Evolutionary conservation across 805 yeast genomes (phyloP), one percentile per base, ranked within the genome.

Genomic region (Isabelozyma pseudorhagii): DNA sequence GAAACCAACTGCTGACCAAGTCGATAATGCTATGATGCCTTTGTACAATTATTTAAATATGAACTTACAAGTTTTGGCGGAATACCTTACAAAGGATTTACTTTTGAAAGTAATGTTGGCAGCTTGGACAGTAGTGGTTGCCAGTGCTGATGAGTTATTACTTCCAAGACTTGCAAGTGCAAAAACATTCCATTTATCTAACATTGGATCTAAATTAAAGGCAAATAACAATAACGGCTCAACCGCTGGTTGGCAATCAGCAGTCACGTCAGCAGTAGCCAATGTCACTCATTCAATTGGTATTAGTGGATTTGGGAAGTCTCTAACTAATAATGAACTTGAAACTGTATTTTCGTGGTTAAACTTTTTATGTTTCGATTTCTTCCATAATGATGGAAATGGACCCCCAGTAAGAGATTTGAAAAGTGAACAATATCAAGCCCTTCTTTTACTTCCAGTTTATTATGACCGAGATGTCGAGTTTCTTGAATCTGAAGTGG

Each of bases 341-440:
- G 89, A 84, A 46, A 79, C 85, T 1, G 80, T 88, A 0, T 83
- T 84, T 53, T 72, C 80, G 0, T 89, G 96, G 96, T 63, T 90
- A 18, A 71, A 79, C 44, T 72, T 78, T 5, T 64, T 87, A n/a
- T 79, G 89, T 47, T 63, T 79, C 44, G 92, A 84, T 50, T 89
- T 89, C 61, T 89, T 90, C 68, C 82, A 89, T 63, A 84, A 87
- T 58, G 84, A 80, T 42, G 96, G 96, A 0, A 85, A 84, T 34
- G 96, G 96, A 0, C 94, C 94, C 0, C 79, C 89, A 1, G 56
- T 88, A 29, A 82, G 79, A 52, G 80, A 79, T 7, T 68, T 89
- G 57, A 84, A 83, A 52, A 80, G 81, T 50, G 79, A 76, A 29
- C 77, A 79, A 36, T 89, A 86, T 61, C 89, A 87, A 62, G 78